phyloP scores from a whole-genome alignment of 345 rosid species.

The Citrus inodora region DNA sequence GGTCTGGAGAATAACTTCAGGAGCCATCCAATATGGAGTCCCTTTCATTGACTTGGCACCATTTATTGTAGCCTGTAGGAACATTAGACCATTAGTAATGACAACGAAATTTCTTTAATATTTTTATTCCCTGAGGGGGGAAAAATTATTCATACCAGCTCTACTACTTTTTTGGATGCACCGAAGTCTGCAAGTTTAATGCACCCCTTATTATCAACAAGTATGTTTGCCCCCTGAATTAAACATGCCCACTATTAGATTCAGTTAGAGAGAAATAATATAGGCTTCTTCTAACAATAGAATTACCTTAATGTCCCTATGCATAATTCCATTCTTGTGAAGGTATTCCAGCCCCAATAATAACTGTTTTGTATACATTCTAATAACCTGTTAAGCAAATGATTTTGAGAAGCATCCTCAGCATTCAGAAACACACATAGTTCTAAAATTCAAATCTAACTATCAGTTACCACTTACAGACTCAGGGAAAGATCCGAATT shows the following conservation, averaged over 20 bases:
- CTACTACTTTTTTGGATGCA: slow-evolving; percentile 88
- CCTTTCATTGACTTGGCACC: slow-evolving; percentile 97
- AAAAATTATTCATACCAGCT: slow-evolving; percentile 36
- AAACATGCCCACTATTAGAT: slow-evolving; percentile 12
- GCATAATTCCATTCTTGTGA: slow-evolving; percentile 81
- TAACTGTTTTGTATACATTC: slow-evolving; percentile 69
- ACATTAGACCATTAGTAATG: slow-evolving; percentile 14
- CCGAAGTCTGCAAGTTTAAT: slow-evolving; percentile 92
- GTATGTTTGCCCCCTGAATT: slow-evolving; percentile 80
- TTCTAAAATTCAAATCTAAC: slow-evolving; percentile 5
- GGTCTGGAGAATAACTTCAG: slow-evolving; percentile 92
- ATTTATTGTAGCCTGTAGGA: slow-evolving; percentile 65
- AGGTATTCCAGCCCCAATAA: slow-evolving; percentile 72
- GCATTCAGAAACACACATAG: slow-evolving; percentile 2
- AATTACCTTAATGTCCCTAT: slow-evolving; percentile 81
- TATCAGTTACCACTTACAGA: slow-evolving; percentile 43
- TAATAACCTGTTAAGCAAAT: slow-evolving; percentile 49
- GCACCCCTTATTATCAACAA: slow-evolving; percentile 89
- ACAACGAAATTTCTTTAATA: background rate
- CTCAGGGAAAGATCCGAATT: slow-evolving; percentile 84
- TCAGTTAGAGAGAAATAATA: background rate
- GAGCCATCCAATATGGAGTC: slow-evolving; percentile 97
- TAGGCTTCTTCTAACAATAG: background rate
- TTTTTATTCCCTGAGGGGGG: background rate
- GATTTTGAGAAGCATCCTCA: slow-evolving; percentile 2